A percentile compares a stretch with the other conserved stretches of the same genome.
These are phyloP conservation scores for Cordyceps militaris DNA, from an alignment of 2,329 filamentous ascomycete species.

Conservation along the genomic window DNA sequence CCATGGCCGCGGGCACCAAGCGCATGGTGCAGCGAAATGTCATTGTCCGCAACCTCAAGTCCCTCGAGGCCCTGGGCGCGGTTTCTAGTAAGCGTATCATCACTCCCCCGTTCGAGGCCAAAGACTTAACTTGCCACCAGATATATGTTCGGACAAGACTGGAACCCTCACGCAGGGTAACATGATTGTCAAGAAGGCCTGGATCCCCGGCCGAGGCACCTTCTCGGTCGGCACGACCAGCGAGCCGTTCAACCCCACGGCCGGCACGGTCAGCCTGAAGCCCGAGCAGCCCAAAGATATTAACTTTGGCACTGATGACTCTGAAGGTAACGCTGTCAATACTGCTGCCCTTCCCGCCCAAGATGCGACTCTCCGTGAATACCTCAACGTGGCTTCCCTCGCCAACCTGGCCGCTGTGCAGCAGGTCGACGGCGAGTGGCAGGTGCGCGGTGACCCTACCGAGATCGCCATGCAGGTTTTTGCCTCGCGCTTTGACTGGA, in stretches of 20 bases:
- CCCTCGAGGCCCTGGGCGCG: conserved; percentile 46
- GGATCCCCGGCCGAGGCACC: conserved; percentile 41
- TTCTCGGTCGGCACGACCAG: conserved; percentile 42
- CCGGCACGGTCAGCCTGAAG: conserved; percentile 38
- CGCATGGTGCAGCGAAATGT: conserved; percentile 47
- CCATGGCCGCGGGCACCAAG: conserved; percentile 49
- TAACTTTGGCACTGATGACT: conserved; percentile 20
- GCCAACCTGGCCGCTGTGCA: conserved; percentile 60
- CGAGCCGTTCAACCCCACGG: conserved; percentile 51
- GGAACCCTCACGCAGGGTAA: conserved; percentile 47
- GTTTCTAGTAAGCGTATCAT: conserved; percentile 35
- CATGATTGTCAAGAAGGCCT: conserved; percentile 48
- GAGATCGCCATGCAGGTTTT: conserved; percentile 73
- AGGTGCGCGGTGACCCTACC: conserved; percentile 55
- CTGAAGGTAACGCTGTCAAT: conserved; percentile 22
- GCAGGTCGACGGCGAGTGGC: conserved; percentile 48
- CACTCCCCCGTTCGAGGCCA: neutral
- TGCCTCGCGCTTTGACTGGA: conserved; percentile 60
- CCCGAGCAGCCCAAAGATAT: conserved; percentile 30
- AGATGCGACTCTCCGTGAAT: conserved; percentile 44
- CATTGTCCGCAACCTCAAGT: conserved; percentile 44
- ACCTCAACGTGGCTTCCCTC: conserved; percentile 56
- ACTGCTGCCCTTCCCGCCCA: conserved; percentile 31
- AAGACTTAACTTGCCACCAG: conserved; percentile 22
- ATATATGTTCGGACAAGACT: conserved; percentile 52